These are phyloP conservation scores for Geosmithia putterillii DNA, from an alignment of 2,329 filamentous ascomycete genomes.

Conservation along the genomic window DNA sequence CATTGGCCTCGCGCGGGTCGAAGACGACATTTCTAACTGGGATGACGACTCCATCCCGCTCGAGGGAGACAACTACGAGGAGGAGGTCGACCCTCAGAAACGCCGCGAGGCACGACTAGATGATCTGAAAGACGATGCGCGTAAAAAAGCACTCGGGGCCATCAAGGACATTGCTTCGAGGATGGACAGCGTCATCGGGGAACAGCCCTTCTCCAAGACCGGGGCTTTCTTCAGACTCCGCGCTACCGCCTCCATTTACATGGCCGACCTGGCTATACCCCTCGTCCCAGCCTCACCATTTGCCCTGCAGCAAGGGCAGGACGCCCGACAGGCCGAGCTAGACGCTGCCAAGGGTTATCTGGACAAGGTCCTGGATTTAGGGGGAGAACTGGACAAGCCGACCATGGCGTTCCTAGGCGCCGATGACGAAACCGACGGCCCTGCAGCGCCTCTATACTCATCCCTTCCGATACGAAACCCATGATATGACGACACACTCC, in stretches of 20 bases:
- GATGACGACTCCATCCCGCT: slow-evolving; percentile 9
- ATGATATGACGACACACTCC: slow-evolving; percentile 3
- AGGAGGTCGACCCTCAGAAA: neutral
- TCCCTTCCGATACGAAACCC: slow-evolving; percentile 14
- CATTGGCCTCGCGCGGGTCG: slow-evolving; percentile 25
- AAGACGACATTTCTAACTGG: slow-evolving; percentile 13
- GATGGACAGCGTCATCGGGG: slow-evolving; percentile 60
- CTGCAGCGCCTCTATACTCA: slow-evolving; percentile 15
- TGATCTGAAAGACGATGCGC: slow-evolving; percentile 23
- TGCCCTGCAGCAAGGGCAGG: slow-evolving; percentile 14
- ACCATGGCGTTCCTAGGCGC: slow-evolving; percentile 11
- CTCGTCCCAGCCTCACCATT: slow-evolving; percentile 16
- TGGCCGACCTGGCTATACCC: slow-evolving; percentile 52
- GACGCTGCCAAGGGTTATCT: slow-evolving; percentile 12
- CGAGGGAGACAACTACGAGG: slow-evolving; percentile 7
- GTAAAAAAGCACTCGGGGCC: slow-evolving; percentile 38
- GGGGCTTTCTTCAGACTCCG: slow-evolving; percentile 55
- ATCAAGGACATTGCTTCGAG: slow-evolving; percentile 52
- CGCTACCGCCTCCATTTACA: slow-evolving; percentile 63
- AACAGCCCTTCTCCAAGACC: slow-evolving; percentile 58
- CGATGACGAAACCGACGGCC: slow-evolving; percentile 7
- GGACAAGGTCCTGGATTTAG: slow-evolving; percentile 13
- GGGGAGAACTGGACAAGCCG: slow-evolving; percentile 14
- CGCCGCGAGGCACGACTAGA: neutral
- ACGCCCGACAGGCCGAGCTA: slow-evolving; percentile 14